Evolutionary conservation across 768 basidiomycete species (phyloP).

Genomic region (Coprinopsis cinerea): DNA sequence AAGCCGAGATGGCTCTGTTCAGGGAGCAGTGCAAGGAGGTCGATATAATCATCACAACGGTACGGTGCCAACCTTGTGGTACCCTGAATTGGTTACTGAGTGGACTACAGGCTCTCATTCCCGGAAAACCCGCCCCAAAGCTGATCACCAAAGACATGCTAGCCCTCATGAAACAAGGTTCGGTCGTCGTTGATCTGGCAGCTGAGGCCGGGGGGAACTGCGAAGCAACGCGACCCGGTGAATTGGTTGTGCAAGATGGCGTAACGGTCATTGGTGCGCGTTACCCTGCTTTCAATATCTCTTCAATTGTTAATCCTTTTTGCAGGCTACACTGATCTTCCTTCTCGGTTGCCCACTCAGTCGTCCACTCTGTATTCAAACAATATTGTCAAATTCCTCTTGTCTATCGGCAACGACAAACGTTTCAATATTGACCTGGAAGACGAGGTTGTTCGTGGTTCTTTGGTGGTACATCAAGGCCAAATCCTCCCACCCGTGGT

Average conservation of each 20-base stretch:
- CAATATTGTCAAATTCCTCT: slow-evolving; percentile 84
- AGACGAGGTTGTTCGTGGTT: slow-evolving; percentile 82
- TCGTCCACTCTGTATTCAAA: slow-evolving; percentile 88
- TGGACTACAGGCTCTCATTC: slow-evolving; percentile 78
- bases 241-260: slow-evolving; percentile 61
- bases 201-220: slow-evolving; percentile 91
- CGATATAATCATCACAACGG: slow-evolving; percentile 84
- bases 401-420: slow-evolving; percentile 65
- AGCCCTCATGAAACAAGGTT: slow-evolving; percentile 88
- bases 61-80: slow-evolving; percentile 22
- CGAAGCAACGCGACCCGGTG: slow-evolving; percentile 73
- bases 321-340: slow-evolving; percentile 76
- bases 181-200: slow-evolving; percentile 81
- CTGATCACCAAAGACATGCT: slow-evolving; percentile 84
- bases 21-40: slow-evolving; percentile 85
- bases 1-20: slow-evolving; percentile 85
- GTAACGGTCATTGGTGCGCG: slow-evolving; percentile 73
- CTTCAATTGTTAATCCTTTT: slow-evolving; percentile 6
- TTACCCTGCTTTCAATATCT: not conserved
- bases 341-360: slow-evolving; percentile 85
- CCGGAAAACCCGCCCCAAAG: slow-evolving; percentile 82
- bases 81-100: not conserved
- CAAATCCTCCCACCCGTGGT: slow-evolving; percentile 61
- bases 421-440: slow-evolving; percentile 64
- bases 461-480: slow-evolving; percentile 69